A percentile compares a stretch with the other conserved stretches of the same genome.
phyloP scores from a whole-genome alignment of 1,284 basidiomycete species.

The Rhodofomes roseus region DNA sequence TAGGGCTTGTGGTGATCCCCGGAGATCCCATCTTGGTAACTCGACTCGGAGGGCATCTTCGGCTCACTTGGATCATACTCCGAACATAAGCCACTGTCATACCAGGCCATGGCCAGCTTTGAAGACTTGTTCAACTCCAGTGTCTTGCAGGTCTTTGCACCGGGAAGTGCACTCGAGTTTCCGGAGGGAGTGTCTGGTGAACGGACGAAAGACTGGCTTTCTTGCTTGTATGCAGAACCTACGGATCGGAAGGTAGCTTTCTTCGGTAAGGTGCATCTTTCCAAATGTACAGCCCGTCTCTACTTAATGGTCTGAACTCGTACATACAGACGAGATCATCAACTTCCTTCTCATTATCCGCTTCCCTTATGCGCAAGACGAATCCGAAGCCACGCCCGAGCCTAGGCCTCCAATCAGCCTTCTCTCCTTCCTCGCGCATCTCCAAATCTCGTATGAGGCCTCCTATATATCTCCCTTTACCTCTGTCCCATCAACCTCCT shows the following conservation, averaged over 20 bases:
- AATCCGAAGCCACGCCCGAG: constrained; percentile 17
- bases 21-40: too few relatives aligned
- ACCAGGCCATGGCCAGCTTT: constrained; percentile 33
- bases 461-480: constrained; percentile 63
- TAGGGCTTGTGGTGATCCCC: too few relatives aligned
- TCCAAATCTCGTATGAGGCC: constrained; percentile 78
- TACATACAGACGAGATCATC: constrained; percentile 66
- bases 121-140: constrained; percentile 67
- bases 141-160: constrained; percentile 61
- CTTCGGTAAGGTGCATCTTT: constrained; percentile 54
- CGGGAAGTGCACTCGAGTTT: constrained; percentile 59
- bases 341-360: constrained; percentile 52
- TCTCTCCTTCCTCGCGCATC: constrained; percentile 62
- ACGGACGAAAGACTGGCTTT: constrained; percentile 53
- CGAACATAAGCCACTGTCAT: too few relatives aligned
- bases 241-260: constrained; percentile 54
- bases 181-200: constrained; percentile 39
- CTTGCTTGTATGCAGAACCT: constrained; percentile 22
- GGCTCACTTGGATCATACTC: too few relatives aligned
- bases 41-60: too few relatives aligned
- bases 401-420: constrained; percentile 53
- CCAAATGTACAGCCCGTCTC: neutral
- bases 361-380: constrained; percentile 28
- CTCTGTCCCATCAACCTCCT: constrained; percentile 26
- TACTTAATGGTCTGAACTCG: neutral